A percentile compares a stretch with the other conserved stretches of the same genome.
These are phyloP conservation scores for Cardamine occulta DNA, from an alignment of 345 rosid species.

Conservation along the genomic window DNA sequence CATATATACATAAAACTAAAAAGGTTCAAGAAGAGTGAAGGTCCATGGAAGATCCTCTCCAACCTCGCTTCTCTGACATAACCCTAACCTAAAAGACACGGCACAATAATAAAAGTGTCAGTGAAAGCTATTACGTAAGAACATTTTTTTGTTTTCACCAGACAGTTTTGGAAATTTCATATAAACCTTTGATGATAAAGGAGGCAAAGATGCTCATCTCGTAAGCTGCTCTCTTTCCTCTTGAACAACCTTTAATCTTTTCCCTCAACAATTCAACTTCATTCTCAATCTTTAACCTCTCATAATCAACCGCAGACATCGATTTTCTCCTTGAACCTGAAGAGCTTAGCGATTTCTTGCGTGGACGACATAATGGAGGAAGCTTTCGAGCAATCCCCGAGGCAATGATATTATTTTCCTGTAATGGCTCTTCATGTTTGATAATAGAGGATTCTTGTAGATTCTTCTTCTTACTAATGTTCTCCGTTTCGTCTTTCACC, in stretches of 20 bases:
- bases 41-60: slow-evolving; percentile 54
- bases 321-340: slow-evolving; percentile 59
- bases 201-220: slow-evolving; percentile 60
- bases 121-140: slow-evolving; percentile 3
- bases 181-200: slow-evolving; percentile 59
- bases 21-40: slow-evolving; percentile 36
- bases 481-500: slow-evolving; percentile 44
- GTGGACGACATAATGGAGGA: slow-evolving; percentile 48
- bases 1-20: neutral
- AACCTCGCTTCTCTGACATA: slow-evolving; percentile 49
- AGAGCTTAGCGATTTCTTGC: slow-evolving; percentile 39
- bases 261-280: slow-evolving; percentile 73
- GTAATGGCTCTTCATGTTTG: slow-evolving; percentile 23
- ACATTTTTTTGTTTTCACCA: neutral
- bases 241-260: slow-evolving; percentile 60
- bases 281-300: slow-evolving; percentile 68
- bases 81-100: slow-evolving; percentile 56
- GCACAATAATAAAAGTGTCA: slow-evolving; percentile 10
- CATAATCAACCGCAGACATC: slow-evolving; percentile 77
- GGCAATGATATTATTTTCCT: slow-evolving; percentile 47
- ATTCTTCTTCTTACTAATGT: slow-evolving; percentile 40
- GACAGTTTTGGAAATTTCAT: neutral
- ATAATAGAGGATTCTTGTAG: slow-evolving; percentile 32
- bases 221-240: slow-evolving; percentile 66
- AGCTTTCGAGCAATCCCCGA: slow-evolving; percentile 46